Base-by-base conservation (phyloP, 257 asterid species). In the Coffea canephora region DNA sequence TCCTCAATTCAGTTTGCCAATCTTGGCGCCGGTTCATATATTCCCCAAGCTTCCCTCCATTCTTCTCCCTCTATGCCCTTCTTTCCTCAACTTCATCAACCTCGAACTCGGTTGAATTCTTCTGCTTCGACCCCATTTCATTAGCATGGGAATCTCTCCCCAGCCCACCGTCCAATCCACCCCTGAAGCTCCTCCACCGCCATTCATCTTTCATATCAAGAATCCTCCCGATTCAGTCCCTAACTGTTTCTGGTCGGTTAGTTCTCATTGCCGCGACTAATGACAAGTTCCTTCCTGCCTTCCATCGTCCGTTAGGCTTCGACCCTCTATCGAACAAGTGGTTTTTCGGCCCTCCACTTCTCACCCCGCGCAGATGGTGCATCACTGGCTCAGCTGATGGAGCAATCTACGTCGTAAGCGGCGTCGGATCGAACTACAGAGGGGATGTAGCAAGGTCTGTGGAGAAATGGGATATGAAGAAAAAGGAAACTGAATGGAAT, bases 341-440 rank as follows among this genome's bases (percentile, higher is more conserved):
- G 97, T 82, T 75, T 69, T 83, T 55, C 8, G 98, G 98, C 0
- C 98, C 97, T 23, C 86, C 75, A 0, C 70, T 91, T 15, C 16
- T 81, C 23, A 52, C 84, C 23, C 96, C 98, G 0, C 88, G 96
- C 8, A 86, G 97, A 23, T 92, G 97, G 98, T 94, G 98, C 69
- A 87, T 81, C 52, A 46, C 91, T 0, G 93, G 94, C 2, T 79
- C 88, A 2, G 75, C 83, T 0, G 59, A 66, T 9, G 87, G 88
- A 5, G 25, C 78, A 0, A 76, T 91, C 34, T 93, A 93, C 65
- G 87, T 91, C 12, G 89, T 90, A 23, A 90, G 95, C 43, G 97
- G 96, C 18, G 71, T 69, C 4, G 95, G 95, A 0, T 83, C 91
- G 8, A 67, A 34, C 11, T 91, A 86, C 81, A 36, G 84, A 5